A percentile compares a stretch with the other conserved stretches of the same genome.
Conservation (phyloP, 768 basidiomycete species). For the Pisolithus sp. region DNA sequence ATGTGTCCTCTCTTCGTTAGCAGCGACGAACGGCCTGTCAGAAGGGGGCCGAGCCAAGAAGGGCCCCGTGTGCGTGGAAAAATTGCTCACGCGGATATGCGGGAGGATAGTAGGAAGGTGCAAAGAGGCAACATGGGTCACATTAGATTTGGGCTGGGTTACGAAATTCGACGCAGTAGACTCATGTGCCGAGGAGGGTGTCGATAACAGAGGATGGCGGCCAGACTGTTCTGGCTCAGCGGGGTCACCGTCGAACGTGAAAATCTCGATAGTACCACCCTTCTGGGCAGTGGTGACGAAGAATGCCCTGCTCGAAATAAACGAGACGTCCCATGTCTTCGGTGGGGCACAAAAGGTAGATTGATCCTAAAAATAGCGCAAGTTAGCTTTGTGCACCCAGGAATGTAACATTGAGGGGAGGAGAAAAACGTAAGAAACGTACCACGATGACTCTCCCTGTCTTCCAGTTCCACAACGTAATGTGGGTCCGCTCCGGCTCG, state of each 20-base stretch:
- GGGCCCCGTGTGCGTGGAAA: constrained; percentile 30
- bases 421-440: constrained; percentile 11
- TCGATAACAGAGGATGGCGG: no score
- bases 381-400: background rate
- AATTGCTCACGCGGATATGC: constrained; percentile 8
- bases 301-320: constrained; percentile 39
- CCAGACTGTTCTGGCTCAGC: no score
- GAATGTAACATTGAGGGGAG: no score
- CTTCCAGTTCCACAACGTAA: constrained; percentile 47
- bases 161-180: background rate
- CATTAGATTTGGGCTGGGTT: background rate
- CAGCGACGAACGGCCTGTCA: constrained; percentile 21
- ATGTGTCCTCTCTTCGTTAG: constrained; percentile 17
- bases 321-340: constrained; percentile 38
- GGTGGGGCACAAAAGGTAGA: constrained; percentile 15
- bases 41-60: constrained; percentile 22
- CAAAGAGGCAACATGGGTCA: constrained; percentile 17
- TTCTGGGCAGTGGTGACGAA: constrained; percentile 32
- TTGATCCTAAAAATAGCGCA: background rate
- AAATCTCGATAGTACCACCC: constrained; percentile 38
- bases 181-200: no score
- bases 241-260: constrained; percentile 27
- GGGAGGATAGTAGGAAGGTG: constrained; percentile 8
- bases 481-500: constrained; percentile 18
- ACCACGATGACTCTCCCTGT: constrained; percentile 38